A percentile compares a stretch with the other conserved stretches of the same genome.
Conservation (phyloP, 148 eudicot species). For the Nepenthes mirabilis region DNA sequence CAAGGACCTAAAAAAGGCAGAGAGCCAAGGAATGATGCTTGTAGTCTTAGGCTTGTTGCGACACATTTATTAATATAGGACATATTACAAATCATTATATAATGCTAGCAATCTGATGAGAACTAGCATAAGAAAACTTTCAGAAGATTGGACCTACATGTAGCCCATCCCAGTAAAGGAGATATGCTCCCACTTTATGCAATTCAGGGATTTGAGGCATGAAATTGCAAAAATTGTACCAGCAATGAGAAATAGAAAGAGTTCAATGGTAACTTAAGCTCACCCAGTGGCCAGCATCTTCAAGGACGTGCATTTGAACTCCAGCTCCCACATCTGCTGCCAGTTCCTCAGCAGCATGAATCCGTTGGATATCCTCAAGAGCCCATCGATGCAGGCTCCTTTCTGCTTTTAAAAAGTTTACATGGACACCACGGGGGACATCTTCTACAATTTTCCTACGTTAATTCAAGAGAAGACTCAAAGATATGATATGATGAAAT, state of each 20-base stretch:
- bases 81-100: too few species aligned
- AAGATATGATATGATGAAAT: too few species aligned
- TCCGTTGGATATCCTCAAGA: constrained; percentile 69
- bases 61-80: too few species aligned
- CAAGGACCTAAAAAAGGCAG: too few species aligned
- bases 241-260: background rate
- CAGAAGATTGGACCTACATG: background rate
- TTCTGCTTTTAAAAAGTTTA: constrained; percentile 87
- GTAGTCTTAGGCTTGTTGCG: too few species aligned
- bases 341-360: constrained; percentile 83
- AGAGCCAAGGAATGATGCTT: too few species aligned
- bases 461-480: too few species aligned
- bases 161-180: too few species aligned
- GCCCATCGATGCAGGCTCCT: constrained; percentile 97
- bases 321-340: constrained; percentile 83
- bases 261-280: constrained; percentile 6
- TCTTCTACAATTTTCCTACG: constrained; percentile 82
- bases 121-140: background rate
- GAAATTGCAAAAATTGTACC: background rate
- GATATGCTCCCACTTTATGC: too few species aligned
- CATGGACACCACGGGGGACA: constrained; percentile 85
- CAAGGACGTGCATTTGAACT: constrained; percentile 92
- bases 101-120: too few species aligned
- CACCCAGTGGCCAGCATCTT: constrained; percentile 98
- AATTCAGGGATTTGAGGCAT: background rate